Percentiles rank a stretch among this genome's conserved stretches.
These are phyloP conservation scores for Ensete ventricosum DNA, from an alignment of 176 grass and related monocot genomes.

Conservation along the genomic window DNA sequence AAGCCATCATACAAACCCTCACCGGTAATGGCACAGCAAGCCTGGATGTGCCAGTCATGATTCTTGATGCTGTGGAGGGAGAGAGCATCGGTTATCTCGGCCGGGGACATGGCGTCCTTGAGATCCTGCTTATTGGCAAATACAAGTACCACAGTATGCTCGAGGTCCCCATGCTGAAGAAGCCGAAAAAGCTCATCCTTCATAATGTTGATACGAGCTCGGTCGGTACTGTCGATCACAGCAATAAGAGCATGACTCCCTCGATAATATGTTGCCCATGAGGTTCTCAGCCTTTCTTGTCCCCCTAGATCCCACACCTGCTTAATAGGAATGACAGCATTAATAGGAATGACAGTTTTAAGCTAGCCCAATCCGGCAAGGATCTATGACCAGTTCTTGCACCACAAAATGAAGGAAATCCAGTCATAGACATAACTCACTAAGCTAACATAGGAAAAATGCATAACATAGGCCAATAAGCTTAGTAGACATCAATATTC, in stretches of 20 bases:
- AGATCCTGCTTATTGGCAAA: slow-evolving; percentile 98
- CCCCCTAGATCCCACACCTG: slow-evolving; percentile 98
- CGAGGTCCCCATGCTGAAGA: slow-evolving; percentile 67
- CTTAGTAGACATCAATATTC: no score
- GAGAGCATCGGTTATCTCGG: slow-evolving; percentile 88
- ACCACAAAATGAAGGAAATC: no score
- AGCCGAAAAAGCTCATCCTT: slow-evolving; percentile 82
- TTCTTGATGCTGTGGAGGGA: slow-evolving; percentile 95
- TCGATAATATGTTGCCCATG: slow-evolving; percentile 80
- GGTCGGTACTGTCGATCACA: slow-evolving; percentile 86
- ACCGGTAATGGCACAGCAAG: slow-evolving; percentile 63
- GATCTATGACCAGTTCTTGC: no score
- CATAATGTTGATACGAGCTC: slow-evolving; percentile 70
- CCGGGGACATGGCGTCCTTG: slow-evolving; percentile 78
- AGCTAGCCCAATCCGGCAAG: no score
- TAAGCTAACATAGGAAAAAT: no score
- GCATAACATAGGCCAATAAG: no score
- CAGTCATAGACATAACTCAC: no score
- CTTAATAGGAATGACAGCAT: slow-evolving; percentile 8
- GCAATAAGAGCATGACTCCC: slow-evolving; percentile 77
- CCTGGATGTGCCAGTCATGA: slow-evolving; percentile 97
- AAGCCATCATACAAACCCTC: slow-evolving; percentile 81
- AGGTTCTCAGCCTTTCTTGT: slow-evolving; percentile 79
- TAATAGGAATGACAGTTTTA: not conserved
- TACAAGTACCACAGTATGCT: slow-evolving; percentile 52